Evolutionary conservation across 2,329 filamentous ascomycete species (phyloP).

Genomic region (Fusarium robinianum): DNA sequence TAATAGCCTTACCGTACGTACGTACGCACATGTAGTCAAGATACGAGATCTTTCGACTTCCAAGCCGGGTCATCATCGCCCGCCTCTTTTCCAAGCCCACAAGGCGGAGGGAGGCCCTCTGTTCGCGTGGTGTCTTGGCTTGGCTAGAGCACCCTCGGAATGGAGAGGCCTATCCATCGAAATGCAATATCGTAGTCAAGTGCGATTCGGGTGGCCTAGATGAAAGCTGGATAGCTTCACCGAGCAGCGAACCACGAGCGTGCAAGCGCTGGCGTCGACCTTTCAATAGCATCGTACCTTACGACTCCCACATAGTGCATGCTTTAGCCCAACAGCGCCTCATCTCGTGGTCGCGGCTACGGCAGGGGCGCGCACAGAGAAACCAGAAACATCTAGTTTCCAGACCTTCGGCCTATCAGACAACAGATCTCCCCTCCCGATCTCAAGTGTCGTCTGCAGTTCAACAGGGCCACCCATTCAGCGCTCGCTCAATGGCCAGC

Average conservation of each 20-base stretch:
- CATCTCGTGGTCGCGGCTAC: slow-evolving; percentile 8
- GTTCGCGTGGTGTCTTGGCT: slow-evolving; percentile 16
- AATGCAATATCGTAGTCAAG: slow-evolving; percentile 14
- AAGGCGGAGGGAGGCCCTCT: no score
- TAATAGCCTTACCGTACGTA: no score
- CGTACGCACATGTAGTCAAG: no score
- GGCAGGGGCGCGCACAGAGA: slow-evolving; percentile 23
- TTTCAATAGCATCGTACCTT: slow-evolving; percentile 1
- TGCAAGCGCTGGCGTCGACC: slow-evolving; percentile 16
- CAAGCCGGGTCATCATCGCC: slow-evolving; percentile 12
- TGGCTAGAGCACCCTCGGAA: slow-evolving; percentile 11
- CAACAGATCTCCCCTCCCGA: slow-evolving; percentile 26
- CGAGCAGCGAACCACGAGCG: slow-evolving; percentile 17
- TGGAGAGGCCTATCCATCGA: slow-evolving; percentile 2
- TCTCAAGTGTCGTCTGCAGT: slow-evolving; percentile 27
- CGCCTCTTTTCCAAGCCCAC: no score
- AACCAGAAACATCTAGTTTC: slow-evolving; percentile 23
- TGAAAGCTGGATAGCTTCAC: slow-evolving; percentile 8
- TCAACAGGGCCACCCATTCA: slow-evolving; percentile 20
- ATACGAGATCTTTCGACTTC: slow-evolving; percentile 3
- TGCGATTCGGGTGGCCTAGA: slow-evolving; percentile 13
- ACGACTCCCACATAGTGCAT: neutral
- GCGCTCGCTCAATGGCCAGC: slow-evolving; percentile 24
- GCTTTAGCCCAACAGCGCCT: neutral
- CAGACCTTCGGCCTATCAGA: slow-evolving; percentile 27